Conservation (phyloP, 225 moss, liverwort and hornwort genomes). For the Bryoerythrophyllum caledonicum region DNA sequence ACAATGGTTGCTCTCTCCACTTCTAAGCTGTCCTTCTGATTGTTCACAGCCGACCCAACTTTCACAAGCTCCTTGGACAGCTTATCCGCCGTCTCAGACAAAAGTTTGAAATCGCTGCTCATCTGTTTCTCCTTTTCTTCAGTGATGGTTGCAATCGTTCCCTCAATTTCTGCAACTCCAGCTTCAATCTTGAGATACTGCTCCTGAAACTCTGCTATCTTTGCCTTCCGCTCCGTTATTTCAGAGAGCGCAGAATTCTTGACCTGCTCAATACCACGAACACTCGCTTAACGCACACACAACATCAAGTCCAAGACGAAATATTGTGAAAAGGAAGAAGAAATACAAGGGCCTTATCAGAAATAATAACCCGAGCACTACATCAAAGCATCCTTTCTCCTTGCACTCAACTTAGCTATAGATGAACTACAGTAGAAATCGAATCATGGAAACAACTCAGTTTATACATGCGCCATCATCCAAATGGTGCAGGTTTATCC, state of each 20-base stretch:
- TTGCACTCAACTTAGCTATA: too few relatives aligned
- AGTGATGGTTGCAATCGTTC: constrained; percentile 48
- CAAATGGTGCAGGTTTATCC: too few relatives aligned
- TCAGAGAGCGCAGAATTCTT: constrained; percentile 65
- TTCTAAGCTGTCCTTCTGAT: constrained; percentile 69
- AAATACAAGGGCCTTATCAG: too few relatives aligned
- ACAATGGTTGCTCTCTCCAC: constrained; percentile 63
- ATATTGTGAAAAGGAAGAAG: too few relatives aligned
- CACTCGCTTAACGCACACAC: constrained; percentile 5
- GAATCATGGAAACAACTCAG: too few relatives aligned
- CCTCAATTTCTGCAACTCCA: constrained; percentile 56
- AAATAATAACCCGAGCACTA: too few relatives aligned
- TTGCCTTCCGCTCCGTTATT: constrained; percentile 46
- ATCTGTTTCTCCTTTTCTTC: constrained; percentile 83
- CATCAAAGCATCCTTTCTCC: too few relatives aligned
- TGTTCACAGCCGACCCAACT: constrained; percentile 71
- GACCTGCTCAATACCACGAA: constrained; percentile 55
- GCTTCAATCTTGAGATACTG: constrained; percentile 52
- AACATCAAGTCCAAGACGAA: too few relatives aligned
- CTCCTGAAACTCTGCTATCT: constrained; percentile 53
- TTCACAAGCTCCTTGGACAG: constrained; percentile 89
- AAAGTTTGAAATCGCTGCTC: constrained; percentile 62
- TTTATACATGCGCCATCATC: too few relatives aligned
- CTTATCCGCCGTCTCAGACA: constrained; percentile 73
- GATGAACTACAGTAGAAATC: too few relatives aligned